Conservation (phyloP, 495 filamentous ascomycete genomes). For the Penicillium desertorum region DNA sequence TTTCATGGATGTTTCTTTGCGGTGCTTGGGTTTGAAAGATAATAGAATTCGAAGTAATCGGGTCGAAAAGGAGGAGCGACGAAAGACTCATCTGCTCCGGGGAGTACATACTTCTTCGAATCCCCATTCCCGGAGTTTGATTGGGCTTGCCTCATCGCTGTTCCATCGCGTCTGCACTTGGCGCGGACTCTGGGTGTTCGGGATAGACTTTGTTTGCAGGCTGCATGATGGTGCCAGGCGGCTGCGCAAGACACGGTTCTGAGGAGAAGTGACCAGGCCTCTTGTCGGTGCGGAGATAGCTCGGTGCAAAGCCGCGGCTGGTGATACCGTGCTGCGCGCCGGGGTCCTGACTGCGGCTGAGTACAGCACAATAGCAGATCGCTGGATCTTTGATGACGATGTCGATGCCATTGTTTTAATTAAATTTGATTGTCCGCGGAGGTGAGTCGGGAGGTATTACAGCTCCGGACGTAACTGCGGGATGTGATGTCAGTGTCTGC, state of each 20-base stretch:
- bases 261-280: conserved; percentile 11
- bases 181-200: not conserved
- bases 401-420: conserved; percentile 29
- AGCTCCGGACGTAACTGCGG: conserved; percentile 7
- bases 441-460: not conserved
- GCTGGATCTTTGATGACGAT: conserved; percentile 22
- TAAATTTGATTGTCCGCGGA: not conserved
- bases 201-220: not conserved
- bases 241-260: conserved; percentile 7
- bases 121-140: conserved; percentile 34
- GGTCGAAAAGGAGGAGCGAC: too few species aligned
- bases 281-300: conserved; percentile 21
- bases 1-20: too few species aligned
- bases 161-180: conserved; percentile 23
- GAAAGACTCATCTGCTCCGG: not conserved
- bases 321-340: conserved; percentile 13
- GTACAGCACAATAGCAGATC: conserved; percentile 18
- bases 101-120: conserved; percentile 44
- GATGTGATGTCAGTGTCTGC: conserved; percentile 38
- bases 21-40: too few species aligned
- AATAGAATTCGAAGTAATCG: not conserved
- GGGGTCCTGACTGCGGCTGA: conserved; percentile 18
- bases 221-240: not conserved
- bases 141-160: conserved; percentile 17
- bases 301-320: conserved; percentile 17